A percentile compares a stretch with the other conserved stretches of the same genome.
Evolutionary conservation across 2,329 filamentous ascomycete species (phyloP).

Genomic region (Aspergillus neoniger): DNA sequence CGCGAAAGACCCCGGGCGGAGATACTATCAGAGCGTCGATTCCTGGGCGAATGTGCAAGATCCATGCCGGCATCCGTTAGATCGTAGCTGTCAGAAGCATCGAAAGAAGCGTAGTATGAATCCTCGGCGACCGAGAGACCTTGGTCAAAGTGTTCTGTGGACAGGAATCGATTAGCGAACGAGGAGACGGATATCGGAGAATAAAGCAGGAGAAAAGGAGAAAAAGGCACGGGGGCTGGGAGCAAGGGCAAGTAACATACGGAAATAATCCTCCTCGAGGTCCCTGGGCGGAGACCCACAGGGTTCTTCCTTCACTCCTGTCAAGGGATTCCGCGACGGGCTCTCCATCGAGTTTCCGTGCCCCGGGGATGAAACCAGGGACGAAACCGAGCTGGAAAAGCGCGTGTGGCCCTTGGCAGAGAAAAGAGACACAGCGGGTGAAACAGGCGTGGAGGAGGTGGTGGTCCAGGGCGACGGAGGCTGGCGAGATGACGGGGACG

Average conservation of each 20-base stretch:
- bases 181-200: slow-evolving; percentile 3
- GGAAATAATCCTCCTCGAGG: slow-evolving; percentile 66
- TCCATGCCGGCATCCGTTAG: slow-evolving; percentile 66
- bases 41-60: slow-evolving; percentile 58
- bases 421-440: slow-evolving; percentile 44
- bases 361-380: slow-evolving; percentile 63
- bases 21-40: slow-evolving; percentile 53
- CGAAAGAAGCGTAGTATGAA: slow-evolving; percentile 31
- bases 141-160: slow-evolving; percentile 41
- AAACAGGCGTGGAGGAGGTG: slow-evolving; percentile 41
- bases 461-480: slow-evolving; percentile 35
- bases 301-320: slow-evolving; percentile 83
- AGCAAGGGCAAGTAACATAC: slow-evolving; percentile 57
- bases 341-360: slow-evolving; percentile 53
- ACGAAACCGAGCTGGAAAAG: slow-evolving; percentile 71
- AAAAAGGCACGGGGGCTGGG: slow-evolving; percentile 12
- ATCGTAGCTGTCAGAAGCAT: slow-evolving; percentile 40
- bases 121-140: slow-evolving; percentile 32
- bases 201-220: neutral
- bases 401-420: slow-evolving; percentile 42
- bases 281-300: slow-evolving; percentile 63
- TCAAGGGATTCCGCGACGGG: slow-evolving; percentile 65
- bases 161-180: slow-evolving; percentile 13
- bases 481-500: slow-evolving; percentile 21
- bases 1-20: slow-evolving; percentile 61